Base-by-base conservation (phyloP, 345 rosid species). In the Orychophragmus violaceus region DNA sequence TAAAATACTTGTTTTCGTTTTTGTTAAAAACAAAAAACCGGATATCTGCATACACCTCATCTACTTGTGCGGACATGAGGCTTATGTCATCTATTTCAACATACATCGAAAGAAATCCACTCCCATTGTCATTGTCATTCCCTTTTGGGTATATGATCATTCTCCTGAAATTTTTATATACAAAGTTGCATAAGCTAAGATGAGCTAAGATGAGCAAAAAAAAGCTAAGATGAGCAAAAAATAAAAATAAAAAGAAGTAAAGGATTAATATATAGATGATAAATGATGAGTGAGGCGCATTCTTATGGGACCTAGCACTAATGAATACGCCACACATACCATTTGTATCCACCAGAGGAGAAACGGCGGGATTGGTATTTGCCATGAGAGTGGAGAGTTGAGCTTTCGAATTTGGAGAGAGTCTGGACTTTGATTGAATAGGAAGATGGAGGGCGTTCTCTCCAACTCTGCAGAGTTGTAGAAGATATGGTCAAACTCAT, bases 401-500 rank as follows among this genome's bases (percentile, higher is more conserved):
- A 35, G 9, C 6, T 52, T 7, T 18, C 14, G 29, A 65, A 4
- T 18, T 12, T 0, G 1, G 60, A 37, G 41, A 65, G 3, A 6
- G 0, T 53, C 2, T 53, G 1, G 6, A 65, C 17, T 36, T 65
- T 65, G 14, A 65, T 6, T 1, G 70, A 52, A 23, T 52, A 39
- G 2, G 70, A 52, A 50, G 56, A 21, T 35, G 70, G 70, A 37
- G 68, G 35, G 35, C 68, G 68, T 16, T 49, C 48, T 64, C 68
- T 64, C 68, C 48, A 64, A 33, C 35, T 35, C 22, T 64, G 33
- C 0, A 14, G 4, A 33, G 33, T 64, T 14, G 48, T 49, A 3
- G 35, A 64, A n/a, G 39, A 44, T 17, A 27, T 44, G 25, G 10
- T 49, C 2, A 16, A 49, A 12, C 28, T 49, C 54, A 49, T 49